Evolutionary conservation across 495 filamentous ascomycete species (phyloP).

Genomic region (Astrothelium subdiscretum): DNA sequence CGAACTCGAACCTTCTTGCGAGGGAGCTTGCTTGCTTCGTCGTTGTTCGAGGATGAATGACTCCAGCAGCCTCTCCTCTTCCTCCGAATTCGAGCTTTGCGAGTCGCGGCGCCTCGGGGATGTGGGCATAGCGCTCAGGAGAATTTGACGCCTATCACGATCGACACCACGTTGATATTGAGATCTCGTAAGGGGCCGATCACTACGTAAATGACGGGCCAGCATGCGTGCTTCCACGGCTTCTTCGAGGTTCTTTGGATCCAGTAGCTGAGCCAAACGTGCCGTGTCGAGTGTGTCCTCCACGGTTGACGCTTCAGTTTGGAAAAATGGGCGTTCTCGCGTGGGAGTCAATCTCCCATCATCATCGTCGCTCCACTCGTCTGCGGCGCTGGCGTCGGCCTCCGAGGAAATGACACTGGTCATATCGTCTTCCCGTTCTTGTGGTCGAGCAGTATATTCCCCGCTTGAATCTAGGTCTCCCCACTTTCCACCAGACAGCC

Average conservation of each 20-base stretch:
- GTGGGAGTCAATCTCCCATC: slow-evolving; percentile 72
- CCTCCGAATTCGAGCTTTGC: slow-evolving; percentile 46
- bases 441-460: slow-evolving; percentile 44
- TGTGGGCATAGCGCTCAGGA: slow-evolving; percentile 33
- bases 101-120: slow-evolving; percentile 9
- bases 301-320: slow-evolving; percentile 46
- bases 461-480: slow-evolving; percentile 66
- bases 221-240: slow-evolving; percentile 70
- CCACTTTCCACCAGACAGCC: slow-evolving; percentile 69
- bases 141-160: slow-evolving; percentile 51
- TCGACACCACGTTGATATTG: slow-evolving; percentile 56
- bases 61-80: slow-evolving; percentile 73
- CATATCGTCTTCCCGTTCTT: slow-evolving; percentile 54
- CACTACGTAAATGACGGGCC: slow-evolving; percentile 61
- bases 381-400: slow-evolving; percentile 30
- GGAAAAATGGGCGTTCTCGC: slow-evolving; percentile 33
- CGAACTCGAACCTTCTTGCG: slow-evolving; percentile 21
- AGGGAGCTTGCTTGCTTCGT: not conserved
- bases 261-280: slow-evolving; percentile 68
- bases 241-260: slow-evolving; percentile 67
- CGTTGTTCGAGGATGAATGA: slow-evolving; percentile 52
- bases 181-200: slow-evolving; percentile 68
- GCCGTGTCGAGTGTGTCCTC: slow-evolving; percentile 46
- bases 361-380: slow-evolving; percentile 33
- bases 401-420: slow-evolving; percentile 65